These are phyloP conservation scores for Boletus calvinii DNA, from an alignment of 1,284 basidiomycete genomes.

Conservation along the genomic window DNA sequence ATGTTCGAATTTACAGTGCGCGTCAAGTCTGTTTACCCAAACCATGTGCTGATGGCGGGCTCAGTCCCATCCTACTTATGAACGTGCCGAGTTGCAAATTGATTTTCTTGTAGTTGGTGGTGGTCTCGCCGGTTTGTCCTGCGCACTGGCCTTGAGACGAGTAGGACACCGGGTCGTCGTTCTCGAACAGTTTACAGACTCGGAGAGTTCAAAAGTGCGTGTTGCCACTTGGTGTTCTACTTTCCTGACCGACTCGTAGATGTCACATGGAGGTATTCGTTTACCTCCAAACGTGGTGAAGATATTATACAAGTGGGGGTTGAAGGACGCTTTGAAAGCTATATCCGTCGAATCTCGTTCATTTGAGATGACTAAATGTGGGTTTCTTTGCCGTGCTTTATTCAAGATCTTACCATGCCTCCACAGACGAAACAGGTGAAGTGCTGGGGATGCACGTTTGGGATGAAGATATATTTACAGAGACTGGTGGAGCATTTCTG, in stretches of 20 bases:
- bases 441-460: constrained; percentile 51
- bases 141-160: constrained; percentile 51
- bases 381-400: constrained; percentile 13
- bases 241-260: constrained; percentile 6
- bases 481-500: constrained; percentile 54
- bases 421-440: constrained; percentile 46
- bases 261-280: constrained; percentile 42
- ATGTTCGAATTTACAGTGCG: constrained; percentile 24
- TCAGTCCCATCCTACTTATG: constrained; percentile 18
- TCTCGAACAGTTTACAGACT: constrained; percentile 44
- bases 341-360: constrained; percentile 41
- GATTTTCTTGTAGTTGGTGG: constrained; percentile 52
- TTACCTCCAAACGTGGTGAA: constrained; percentile 58
- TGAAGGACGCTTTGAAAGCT: constrained; percentile 38
- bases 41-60: constrained; percentile 1
- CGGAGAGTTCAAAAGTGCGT: constrained; percentile 36
- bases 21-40: background rate
- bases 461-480: constrained; percentile 52
- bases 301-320: constrained; percentile 56
- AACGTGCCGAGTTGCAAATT: constrained; percentile 33
- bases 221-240: background rate
- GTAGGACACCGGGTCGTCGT: constrained; percentile 56
- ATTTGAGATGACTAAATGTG: constrained; percentile 42
- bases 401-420: constrained; percentile 5
- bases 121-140: constrained; percentile 52